Conservation (phyloP, 345 rosid genomes). For the Ceriops decandra region DNA sequence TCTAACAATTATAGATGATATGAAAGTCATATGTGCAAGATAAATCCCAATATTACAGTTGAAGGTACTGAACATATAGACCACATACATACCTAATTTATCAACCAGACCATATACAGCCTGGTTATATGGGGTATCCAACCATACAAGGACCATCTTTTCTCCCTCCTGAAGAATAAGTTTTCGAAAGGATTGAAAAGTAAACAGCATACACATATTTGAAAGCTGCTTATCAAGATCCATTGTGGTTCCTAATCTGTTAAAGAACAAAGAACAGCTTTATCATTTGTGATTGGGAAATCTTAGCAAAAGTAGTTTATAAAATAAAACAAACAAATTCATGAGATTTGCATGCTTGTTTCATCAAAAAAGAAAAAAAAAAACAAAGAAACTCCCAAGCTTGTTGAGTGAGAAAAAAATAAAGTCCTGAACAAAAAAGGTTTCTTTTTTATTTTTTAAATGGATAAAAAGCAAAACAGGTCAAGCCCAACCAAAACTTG, state of each 20-base stretch:
- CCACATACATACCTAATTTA: constrained; percentile 61
- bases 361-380: background rate
- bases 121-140: constrained; percentile 94
- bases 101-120: constrained; percentile 95
- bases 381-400: too few species aligned
- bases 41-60: constrained; percentile 4
- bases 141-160: constrained; percentile 88
- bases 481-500: background rate
- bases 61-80: constrained; percentile 2
- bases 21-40: background rate
- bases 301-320: background rate
- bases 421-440: too few species aligned
- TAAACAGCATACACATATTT: constrained; percentile 77
- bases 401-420: background rate
- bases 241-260: constrained; percentile 53
- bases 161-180: constrained; percentile 96
- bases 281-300: constrained; percentile 3
- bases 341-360: background rate
- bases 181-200: constrained; percentile 78
- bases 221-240: constrained; percentile 69
- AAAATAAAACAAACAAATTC: background rate
- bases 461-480: background rate
- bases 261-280: constrained; percentile 15
- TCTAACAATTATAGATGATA: constrained; percentile 14
- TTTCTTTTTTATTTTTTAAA: background rate